Base-by-base conservation (phyloP, 495 filamentous ascomycete genomes). In the Podospora comata region DNA sequence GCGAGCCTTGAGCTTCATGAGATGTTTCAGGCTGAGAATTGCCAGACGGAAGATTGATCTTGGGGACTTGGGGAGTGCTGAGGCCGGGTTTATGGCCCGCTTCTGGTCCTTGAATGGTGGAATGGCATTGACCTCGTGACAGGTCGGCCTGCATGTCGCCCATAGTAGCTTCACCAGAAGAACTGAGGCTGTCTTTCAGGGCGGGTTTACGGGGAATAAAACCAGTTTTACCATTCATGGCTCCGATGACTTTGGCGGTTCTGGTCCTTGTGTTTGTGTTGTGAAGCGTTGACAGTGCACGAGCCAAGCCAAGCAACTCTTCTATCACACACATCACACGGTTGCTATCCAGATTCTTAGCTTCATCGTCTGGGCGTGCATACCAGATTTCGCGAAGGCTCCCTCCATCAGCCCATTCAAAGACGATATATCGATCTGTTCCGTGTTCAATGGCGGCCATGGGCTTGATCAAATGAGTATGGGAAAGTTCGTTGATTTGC, bases 351-450 rank as follows among this genome's bases (percentile, higher is more conserved):
- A 57, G 39, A 2, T 23, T 26, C n/a, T 13, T 27, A 4, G 9
- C 11, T 60, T 5, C 57, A 23, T 23, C 19, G 11, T 28, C 16
- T 19, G n/a, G n/a, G n/a, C n/a, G n/a, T 11, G 44, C 56, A 20
- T 32, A 27, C 63, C 63, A 65, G n/a, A 65, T 39, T 15, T 65
- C 56, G 6, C 48, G 48, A n/a, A 65, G 63, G 20, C 56, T 65
- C 44, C 39, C 53, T 44, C 63, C 63, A 57, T 65, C 63, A 2
- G 63, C 63, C 63, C 63, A 65, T 20, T 65, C 63, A 65, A 65
- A 56, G 44, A 65, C 56, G 15, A 65, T 7, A 28, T 56, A 65
- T 44, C 56, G 48, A 18, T 28, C 1, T n/a, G 26, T 3, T 11
- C 53, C 66, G 27, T 32, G 27, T 4, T 32, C 27, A 32, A 66